Percentiles rank a stretch among this genome's conserved stretches.
Evolutionary conservation across 164 flowering plant species (phyloP).

Genomic region (Magnolia sinica): DNA sequence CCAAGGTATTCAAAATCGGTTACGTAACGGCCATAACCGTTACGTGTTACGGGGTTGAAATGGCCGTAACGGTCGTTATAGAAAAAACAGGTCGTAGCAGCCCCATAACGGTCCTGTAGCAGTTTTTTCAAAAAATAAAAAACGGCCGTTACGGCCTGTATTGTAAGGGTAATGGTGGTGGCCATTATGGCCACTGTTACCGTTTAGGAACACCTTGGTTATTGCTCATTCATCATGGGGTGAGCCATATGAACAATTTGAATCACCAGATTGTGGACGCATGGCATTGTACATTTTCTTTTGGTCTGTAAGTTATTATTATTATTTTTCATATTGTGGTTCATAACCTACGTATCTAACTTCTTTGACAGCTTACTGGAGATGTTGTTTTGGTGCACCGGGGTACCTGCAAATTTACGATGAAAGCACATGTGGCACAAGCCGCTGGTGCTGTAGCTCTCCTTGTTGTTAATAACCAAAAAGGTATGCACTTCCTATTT

Average conservation of each 20-base stretch:
- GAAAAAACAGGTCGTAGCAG: too few species aligned
- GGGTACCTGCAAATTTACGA: conserved; percentile 83
- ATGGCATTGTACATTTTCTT: not conserved
- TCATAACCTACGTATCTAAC: not conserved
- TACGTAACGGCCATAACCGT: too few species aligned
- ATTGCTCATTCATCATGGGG: not conserved
- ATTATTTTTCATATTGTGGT: not conserved
- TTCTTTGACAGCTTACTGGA: conserved; percentile 50
- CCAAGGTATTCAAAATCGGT: not conserved
- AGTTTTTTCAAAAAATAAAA: too few species aligned
- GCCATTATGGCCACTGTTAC: too few species aligned
- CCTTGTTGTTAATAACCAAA: conserved; percentile 70
- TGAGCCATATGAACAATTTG: not conserved
- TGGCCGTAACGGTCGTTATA: too few species aligned
- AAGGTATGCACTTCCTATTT: conserved; percentile 42
- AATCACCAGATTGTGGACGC: not conserved
- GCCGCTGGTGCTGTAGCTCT: conserved; percentile 88
- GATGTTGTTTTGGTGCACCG: conserved; percentile 84
- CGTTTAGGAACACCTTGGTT: too few species aligned
- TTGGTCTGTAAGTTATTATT: not conserved
- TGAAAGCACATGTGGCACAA: conserved; percentile 78
- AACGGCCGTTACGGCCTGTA: too few species aligned
- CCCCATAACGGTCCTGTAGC: too few species aligned
- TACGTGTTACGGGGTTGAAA: too few species aligned
- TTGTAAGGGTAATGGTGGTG: too few species aligned